Conservation (phyloP, 2,329 filamentous ascomycete species). For the Colletotrichum plurivorum region DNA sequence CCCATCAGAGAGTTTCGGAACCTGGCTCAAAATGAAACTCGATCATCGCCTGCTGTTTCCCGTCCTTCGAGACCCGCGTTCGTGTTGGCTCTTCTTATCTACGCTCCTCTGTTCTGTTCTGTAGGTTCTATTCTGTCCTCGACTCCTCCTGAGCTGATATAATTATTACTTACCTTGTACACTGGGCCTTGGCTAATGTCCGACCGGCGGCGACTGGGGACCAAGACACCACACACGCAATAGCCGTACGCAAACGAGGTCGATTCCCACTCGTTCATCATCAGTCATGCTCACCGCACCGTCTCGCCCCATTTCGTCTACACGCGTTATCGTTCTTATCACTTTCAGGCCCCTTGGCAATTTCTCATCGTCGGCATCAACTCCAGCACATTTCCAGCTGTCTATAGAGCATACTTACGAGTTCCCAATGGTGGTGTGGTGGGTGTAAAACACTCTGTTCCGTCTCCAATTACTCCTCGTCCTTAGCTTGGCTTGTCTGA, state of each 20-base stretch:
- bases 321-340: slow-evolving; percentile 1
- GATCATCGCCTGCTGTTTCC: slow-evolving; percentile 12
- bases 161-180: slow-evolving; percentile 20
- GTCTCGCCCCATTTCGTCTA: slow-evolving; percentile 5
- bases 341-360: slow-evolving; percentile 13
- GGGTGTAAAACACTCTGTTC: neutral
- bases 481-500: slow-evolving; percentile 35
- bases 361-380: slow-evolving; percentile 25
- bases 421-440: slow-evolving; percentile 14
- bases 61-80: neutral
- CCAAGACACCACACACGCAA: slow-evolving; percentile 26
- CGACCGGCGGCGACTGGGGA: slow-evolving; percentile 27
- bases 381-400: neutral
- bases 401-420: neutral
- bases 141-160: slow-evolving; percentile 9
- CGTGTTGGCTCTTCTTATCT: neutral
- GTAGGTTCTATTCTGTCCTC: no score
- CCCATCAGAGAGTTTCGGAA: slow-evolving; percentile 33
- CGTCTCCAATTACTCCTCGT: slow-evolving; percentile 8
- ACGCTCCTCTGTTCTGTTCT: slow-evolving; percentile 4
- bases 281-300: slow-evolving; percentile 28
- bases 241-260: slow-evolving; percentile 17
- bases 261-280: slow-evolving; percentile 9
- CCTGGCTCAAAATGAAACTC: slow-evolving; percentile 37
- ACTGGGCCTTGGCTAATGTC: slow-evolving; percentile 13